Evolutionary conservation across 78 protist species (phyloP).

Genomic region (Andalucia godoyi): DNA sequence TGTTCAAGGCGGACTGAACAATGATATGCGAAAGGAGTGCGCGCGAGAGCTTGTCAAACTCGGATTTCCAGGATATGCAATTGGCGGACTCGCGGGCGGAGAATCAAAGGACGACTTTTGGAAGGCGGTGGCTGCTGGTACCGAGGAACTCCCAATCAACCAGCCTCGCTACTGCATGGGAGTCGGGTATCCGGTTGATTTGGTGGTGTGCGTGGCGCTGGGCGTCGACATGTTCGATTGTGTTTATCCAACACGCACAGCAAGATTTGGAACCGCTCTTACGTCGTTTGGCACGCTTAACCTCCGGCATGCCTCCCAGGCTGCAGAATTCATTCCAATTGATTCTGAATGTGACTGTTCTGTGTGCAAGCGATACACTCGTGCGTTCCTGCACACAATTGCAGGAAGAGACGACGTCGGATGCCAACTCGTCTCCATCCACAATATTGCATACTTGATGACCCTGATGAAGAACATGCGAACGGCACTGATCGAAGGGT

Average conservation of each 20-base stretch:
- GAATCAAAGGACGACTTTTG: conserved; percentile 78
- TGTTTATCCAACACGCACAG: conserved; percentile 90
- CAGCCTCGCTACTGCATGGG: conserved; percentile 94
- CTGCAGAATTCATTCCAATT: conserved; percentile 13
- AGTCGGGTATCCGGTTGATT: conserved; percentile 89
- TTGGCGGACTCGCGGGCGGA: conserved; percentile 91
- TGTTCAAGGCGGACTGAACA: conserved; percentile 78
- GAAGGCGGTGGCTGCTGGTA: conserved; percentile 45
- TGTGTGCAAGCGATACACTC: conserved; percentile 55
- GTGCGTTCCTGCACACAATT: conserved; percentile 58
- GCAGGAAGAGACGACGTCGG: conserved; percentile 38
- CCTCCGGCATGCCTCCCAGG: not conserved
- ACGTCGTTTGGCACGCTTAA: conserved; percentile 2
- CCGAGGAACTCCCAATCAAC: conserved; percentile 58
- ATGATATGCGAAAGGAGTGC: conserved; percentile 38
- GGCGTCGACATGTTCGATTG: conserved; percentile 98
- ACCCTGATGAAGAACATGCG: conserved; percentile 50
- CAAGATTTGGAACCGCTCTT: conserved; percentile 82
- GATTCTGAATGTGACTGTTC: conserved; percentile 33
- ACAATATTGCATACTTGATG: conserved; percentile 78
- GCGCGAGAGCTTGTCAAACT: conserved; percentile 54
- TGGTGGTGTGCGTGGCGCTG: conserved; percentile 83
- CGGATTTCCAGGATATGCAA: conserved; percentile 85
- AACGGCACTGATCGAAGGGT: conserved; percentile 34
- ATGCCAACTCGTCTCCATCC: conserved; percentile 69